Conservation (phyloP, 2,329 filamentous ascomycete genomes). For the Aspergillus luchuensis region DNA sequence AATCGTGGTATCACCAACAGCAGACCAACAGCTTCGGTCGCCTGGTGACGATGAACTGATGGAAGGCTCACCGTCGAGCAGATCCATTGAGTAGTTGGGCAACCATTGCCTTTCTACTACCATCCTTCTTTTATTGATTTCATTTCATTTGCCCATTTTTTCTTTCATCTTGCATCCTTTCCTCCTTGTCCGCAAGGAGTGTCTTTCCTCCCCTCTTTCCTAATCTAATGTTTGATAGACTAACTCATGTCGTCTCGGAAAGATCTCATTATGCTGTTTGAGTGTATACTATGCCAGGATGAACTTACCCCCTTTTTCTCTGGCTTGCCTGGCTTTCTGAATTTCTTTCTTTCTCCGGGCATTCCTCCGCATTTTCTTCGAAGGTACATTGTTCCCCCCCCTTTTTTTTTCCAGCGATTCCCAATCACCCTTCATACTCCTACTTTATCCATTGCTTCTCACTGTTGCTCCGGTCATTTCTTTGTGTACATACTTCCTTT, state of each 20-base stretch:
- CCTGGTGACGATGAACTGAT: slow-evolving; percentile 23
- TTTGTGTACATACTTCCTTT: slow-evolving; percentile 33
- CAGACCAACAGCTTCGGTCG: slow-evolving; percentile 26
- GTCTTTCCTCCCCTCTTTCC: slow-evolving; percentile 6
- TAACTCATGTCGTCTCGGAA: slow-evolving; percentile 32
- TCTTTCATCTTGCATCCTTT: not conserved
- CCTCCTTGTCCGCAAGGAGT: not conserved
- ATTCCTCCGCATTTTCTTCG: slow-evolving; percentile 6
- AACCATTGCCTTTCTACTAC: slow-evolving; percentile 10
- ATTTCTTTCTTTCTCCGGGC: slow-evolving; percentile 7
- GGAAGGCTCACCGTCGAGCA: slow-evolving; percentile 27
- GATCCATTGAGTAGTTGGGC: slow-evolving; percentile 30
- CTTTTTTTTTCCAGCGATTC: slow-evolving; percentile 7
- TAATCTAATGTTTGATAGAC: slow-evolving; percentile 42
- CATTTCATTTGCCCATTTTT: slow-evolving; percentile 1
- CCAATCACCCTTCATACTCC: not conserved
- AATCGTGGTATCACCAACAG: slow-evolving; percentile 39
- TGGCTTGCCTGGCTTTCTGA: slow-evolving; percentile 2
- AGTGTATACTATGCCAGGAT: slow-evolving; percentile 24
- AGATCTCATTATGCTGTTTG: slow-evolving; percentile 20
- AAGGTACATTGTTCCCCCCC: slow-evolving; percentile 22
- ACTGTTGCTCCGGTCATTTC: slow-evolving; percentile 4
- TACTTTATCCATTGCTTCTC: slow-evolving; percentile 1
- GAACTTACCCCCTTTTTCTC: not conserved
- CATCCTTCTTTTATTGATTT: not conserved